Evolutionary conservation across 768 basidiomycete species (phyloP), one percentile per base, ranked within the genome.

Genomic region (Gloeophyllum trabeum): DNA sequence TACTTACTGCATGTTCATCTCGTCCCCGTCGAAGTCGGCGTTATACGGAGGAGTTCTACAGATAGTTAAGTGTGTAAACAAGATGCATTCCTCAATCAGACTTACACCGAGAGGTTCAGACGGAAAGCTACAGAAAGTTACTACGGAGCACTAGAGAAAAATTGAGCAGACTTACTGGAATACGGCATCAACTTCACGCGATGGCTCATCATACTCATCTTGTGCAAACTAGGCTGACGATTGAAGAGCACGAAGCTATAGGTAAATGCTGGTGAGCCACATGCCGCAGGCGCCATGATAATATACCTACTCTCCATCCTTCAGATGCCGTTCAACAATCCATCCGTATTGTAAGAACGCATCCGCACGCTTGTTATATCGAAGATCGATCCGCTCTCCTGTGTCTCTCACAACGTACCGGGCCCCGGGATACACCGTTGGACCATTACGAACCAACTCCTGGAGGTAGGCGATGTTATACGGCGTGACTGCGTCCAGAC

Each of bases 161-260:
- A 23, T 28, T 42, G 36, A 20, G 22, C 28, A 23, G 5, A 73
- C 90, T 60, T 54, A 93, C 90, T 98, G 18, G 93, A 98, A 63
- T 98, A 97, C 10, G 89, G 87, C 92, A 98, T 96, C 46, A 98
- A 66, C 54, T 86, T 90, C 23, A 98, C 88, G 25, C 93, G 80
- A 66, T 98, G 96, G 61, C 88, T 88, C 96, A 98, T 98, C 96
- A 98, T 98, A 71, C 91, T 94, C 96, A 98, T 98, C 63, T 99
- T 99, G 62, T 99, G 96, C 61, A 98, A 63, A 73, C 81, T 87
- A 7, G 96, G 96, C 58, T 99, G 96, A 41, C 96, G 93, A 61
- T 99, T 98, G 69, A 99, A 98, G 41, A 99, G 66, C 18, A 97
- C 87, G 51, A 70, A 92, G 55, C 89, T 92, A 25, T 28, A 42